Evolutionary conservation across 1,139 yeast species (phyloP), one percentile per base, ranked within the genome.

Genomic region (Suhomyces kunorum): DNA sequence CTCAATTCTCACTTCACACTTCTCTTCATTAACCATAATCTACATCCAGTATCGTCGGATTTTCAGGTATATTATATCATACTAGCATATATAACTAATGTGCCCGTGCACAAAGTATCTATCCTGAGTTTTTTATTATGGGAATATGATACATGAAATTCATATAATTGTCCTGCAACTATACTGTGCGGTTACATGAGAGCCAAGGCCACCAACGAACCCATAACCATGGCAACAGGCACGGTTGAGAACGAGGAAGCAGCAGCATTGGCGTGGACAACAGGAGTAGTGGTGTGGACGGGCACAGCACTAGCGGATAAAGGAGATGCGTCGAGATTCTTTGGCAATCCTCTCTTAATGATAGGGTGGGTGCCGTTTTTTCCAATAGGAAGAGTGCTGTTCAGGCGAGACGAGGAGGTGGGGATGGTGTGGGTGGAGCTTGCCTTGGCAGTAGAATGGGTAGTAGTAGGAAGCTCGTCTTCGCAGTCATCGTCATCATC

Each of bases 141-240:
- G 39, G 32, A 36, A 30, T 32, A 38, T 32, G 43, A 31, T 34
- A 43, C 39, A 33, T 34, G 34, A 24, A 17, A 33, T 32, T 36
- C 40, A 36, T 39, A 44, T 37, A 48, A 50, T 52, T 53, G 56
- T 45, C 58, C 58, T 28, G 58, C 56, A 53, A 53, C 50, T 46
- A 47, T 39, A 45, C 38, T 41, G 30, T 29, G 32, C 24, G 23
- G 14, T 39, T 43, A 48, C 50, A 48, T 40, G 40, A 48, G 40
- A 36, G 45, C 40, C 33, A 48, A 40, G 15, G 48, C 49, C 23
- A 42, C 43, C 29, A 45, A 44, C 25, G 47, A 42, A 18, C 42
- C 48, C 24, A 36, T 27, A 15, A 43, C 47, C 26, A 43, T 20
- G 31, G 40, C 41, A 13, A 37, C 17, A 14, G 37, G 34, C 31